Evolutionary conservation across 2,329 filamentous ascomycete genomes (phyloP).

Genomic region (Fusarium chlamydosporum): DNA sequence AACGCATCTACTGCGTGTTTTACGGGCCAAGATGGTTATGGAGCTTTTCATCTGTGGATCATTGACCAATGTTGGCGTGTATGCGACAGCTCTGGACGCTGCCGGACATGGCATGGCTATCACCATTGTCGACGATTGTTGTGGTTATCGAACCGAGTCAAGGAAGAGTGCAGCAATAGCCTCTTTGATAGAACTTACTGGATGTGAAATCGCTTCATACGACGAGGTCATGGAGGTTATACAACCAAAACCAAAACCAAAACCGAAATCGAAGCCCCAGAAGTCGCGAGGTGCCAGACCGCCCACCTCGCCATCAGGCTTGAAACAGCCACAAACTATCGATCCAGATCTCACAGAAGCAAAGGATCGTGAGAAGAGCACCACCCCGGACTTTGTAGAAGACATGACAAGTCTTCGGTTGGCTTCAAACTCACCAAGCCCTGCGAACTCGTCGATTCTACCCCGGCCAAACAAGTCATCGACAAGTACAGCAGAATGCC

Average conservation of each 20-base stretch:
- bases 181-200: conserved; percentile 80
- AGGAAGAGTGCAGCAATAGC: conserved; percentile 80
- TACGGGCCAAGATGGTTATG: conserved; percentile 89
- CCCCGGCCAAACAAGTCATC: conserved; percentile 41
- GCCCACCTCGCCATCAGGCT: conserved; percentile 12
- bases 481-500: conserved; percentile 38
- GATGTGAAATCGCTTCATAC: conserved; percentile 74
- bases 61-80: conserved; percentile 88
- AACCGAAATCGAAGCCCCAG: conserved; percentile 24
- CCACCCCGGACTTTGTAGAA: conserved; percentile 51
- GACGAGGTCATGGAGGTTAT: conserved; percentile 66
- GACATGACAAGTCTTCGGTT: conserved; percentile 54
- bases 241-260: conserved; percentile 39
- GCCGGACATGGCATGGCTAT: conserved; percentile 90
- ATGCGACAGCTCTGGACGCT: conserved; percentile 92
- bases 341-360: conserved; percentile 24
- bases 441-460: conserved; percentile 38
- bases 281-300: conserved; percentile 20
- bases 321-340: conserved; percentile 24
- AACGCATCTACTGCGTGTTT: conserved; percentile 78
- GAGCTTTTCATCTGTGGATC: conserved; percentile 91
- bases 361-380: conserved; percentile 43
- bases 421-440: conserved; percentile 47
- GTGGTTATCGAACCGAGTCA: conserved; percentile 79
- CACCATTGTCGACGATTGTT: conserved; percentile 88